A percentile compares a stretch with the other conserved stretches of the same genome.
Conservation (phyloP, 805 yeast species). For the Starmerella potacharoeniae region DNA sequence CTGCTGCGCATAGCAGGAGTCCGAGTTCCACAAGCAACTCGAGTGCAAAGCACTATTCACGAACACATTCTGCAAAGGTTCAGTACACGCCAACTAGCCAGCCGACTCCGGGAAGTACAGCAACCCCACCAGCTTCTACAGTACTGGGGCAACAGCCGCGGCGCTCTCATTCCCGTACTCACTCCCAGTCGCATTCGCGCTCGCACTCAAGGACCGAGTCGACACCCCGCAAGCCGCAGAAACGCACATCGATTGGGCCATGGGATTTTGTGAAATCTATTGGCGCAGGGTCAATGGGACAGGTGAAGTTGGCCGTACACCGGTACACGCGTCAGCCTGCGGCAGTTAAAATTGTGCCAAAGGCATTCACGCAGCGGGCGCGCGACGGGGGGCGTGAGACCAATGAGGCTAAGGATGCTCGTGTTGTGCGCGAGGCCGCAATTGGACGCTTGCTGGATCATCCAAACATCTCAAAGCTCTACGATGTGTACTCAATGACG, state of each 20-base stretch:
- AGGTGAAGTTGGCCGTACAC: constrained; percentile 87
- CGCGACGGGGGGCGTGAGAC: constrained; percentile 32
- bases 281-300: constrained; percentile 99
- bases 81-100: neutral
- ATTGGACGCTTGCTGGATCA: constrained; percentile 81
- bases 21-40: neutral
- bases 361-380: constrained; percentile 56
- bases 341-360: constrained; percentile 84
- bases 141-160: constrained; percentile 1
- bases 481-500: constrained; percentile 93
- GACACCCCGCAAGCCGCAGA: constrained; percentile 16
- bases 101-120: neutral
- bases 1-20: neutral
- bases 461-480: constrained; percentile 81
- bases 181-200: neutral
- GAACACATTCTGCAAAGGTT: neutral
- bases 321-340: constrained; percentile 59
- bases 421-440: constrained; percentile 93
- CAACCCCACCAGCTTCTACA: neutral
- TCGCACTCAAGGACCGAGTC: neutral
- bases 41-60: neutral
- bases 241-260: constrained; percentile 84
- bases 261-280: constrained; percentile 93
- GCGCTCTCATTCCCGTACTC: neutral
- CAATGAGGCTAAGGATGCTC: constrained; percentile 53